Evolutionary conservation across 441 rosid genomes (phyloP), one percentile per base, ranked within the genome.

Genomic region (Breynia disticha): DNA sequence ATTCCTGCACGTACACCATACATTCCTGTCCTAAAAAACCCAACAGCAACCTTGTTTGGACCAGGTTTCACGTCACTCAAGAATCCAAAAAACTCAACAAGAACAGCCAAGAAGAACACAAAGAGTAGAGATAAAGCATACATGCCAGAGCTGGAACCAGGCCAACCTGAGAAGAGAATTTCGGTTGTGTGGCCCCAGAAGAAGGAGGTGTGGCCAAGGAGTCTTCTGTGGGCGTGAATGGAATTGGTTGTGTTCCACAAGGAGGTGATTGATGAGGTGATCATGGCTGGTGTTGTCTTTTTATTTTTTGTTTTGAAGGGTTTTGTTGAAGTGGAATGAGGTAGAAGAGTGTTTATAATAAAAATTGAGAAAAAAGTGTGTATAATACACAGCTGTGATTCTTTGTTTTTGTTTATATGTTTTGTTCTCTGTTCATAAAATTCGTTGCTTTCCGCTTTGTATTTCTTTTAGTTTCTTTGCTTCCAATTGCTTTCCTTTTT

Each of bases 161-260:
- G 97, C 97, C 97, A 90, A 13, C 86, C 79, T 4, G 65, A 21
- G 75, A 90, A 90, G 48, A 86, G 86, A 59, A 90, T 46, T 56
- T 67, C 62, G 1, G 82, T 47, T 24, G 45, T 70, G 57, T 80
- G 72, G 20, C 95, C 90, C 97, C 97, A 90, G 54, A 43, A 78
- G 68, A 90, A 84, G 19, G 75, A 38, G 72, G 48, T 70, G 55
- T 73, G 93, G 50, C 50, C 11, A 44, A 55, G 19, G 19, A 56
- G 3, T 9, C 46, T 68, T 17, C 57, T 68, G 55, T 49, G 77
- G 16, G 57, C 51, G 59, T 63, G 77, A 42, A 63, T 1, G 8
- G 43, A 11, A 8, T 67, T 65, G 5, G 61, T 52, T 19, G 67
- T 48, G 69, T 67, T 61, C 75, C 78, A 76, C 0, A 70, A 71